Evolutionary conservation across 2,329 filamentous ascomycete genomes (phyloP), one percentile per base, ranked within the genome.

Genomic region (Aureobasidium sp.): DNA sequence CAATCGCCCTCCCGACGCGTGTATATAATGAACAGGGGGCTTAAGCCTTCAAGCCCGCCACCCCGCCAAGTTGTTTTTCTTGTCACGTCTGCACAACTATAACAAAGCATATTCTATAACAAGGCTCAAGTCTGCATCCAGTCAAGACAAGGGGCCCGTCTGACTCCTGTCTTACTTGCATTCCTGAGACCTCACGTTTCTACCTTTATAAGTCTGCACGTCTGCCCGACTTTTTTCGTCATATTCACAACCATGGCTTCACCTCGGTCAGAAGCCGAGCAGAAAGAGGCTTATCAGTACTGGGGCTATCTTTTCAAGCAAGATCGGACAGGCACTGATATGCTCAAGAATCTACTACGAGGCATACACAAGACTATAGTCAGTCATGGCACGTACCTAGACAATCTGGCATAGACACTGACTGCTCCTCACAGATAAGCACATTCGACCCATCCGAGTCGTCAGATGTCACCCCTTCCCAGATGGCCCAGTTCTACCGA

Each of bases 241-340:
- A 35, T 3, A 5, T 12, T 27, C 47, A 14, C 17, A n/a, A 44
- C 19, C 47, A 60, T 60, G 57, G 57, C 57, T 50, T 44, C 57
- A 12, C 8, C 57, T 6, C 47, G 24, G 8, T 33, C 24, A 1
- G 61, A 62, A 7, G 67, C 68, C 1, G 71, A 71, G 40, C 63
- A 72, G 48, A 67, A 68, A 61, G 78, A 81, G 69, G 78, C 79
- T 6, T 72, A 72, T 58, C 72, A 80, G 64, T 80, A 79, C 65
- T 81, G 78, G 78, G 78, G 77, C 14, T 80, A 79, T 64, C 69
- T 81, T 40, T 77, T 81, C 70, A 76, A 78, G 67, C 68, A 71
- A n/a, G 78, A 81, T 72, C 80, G 80, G 68, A 79, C 77, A 60
- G 78, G 78, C 35, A 80, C 77, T 3, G 73, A 77, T 27, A 71